phyloP scores from a whole-genome alignment of 768 basidiomycete genomes.

The Tricholoma matsutake region DNA sequence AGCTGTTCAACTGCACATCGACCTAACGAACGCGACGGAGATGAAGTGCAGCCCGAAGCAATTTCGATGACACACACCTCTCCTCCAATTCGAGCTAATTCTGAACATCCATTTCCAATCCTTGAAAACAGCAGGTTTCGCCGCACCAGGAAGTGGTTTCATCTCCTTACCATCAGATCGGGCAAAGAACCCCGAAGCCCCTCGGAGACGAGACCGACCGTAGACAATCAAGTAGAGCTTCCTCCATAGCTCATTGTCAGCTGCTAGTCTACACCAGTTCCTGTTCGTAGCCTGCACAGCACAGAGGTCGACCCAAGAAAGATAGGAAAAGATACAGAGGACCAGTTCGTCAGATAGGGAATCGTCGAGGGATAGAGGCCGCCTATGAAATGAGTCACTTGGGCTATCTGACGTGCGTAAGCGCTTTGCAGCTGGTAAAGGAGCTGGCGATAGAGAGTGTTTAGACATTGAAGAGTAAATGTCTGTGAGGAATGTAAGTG shows the following conservation, averaged over 20 bases:
- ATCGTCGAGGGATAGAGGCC: slow-evolving; percentile 44
- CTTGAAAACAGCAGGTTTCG: slow-evolving; percentile 35
- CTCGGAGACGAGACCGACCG: slow-evolving; percentile 66
- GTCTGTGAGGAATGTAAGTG: neutral
- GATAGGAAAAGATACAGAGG: slow-evolving; percentile 68
- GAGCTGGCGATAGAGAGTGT: slow-evolving; percentile 43
- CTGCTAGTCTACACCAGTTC: slow-evolving; percentile 65
- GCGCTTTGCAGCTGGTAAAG: slow-evolving; percentile 59
- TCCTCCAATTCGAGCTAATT: slow-evolving; percentile 80
- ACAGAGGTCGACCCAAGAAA: slow-evolving; percentile 68
- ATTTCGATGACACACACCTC: slow-evolving; percentile 44
- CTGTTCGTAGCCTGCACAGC: slow-evolving; percentile 55
- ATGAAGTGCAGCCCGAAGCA: slow-evolving; percentile 4
- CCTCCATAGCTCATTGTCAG: slow-evolving; percentile 76
- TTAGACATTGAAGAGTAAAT: slow-evolving; percentile 53
- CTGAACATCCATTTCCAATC: slow-evolving; percentile 90
- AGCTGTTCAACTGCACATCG: slow-evolving; percentile 54
- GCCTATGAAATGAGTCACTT: slow-evolving; percentile 4
- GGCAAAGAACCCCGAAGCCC: slow-evolving; percentile 58
- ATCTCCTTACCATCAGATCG: slow-evolving; percentile 56
- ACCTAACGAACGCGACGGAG: slow-evolving; percentile 39
- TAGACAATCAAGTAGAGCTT: slow-evolving; percentile 59
- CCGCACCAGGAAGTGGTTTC: slow-evolving; percentile 56
- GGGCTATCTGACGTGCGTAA: slow-evolving; percentile 28
- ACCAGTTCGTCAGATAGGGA: slow-evolving; percentile 75